Percentiles rank a stretch among this genome's conserved stretches.
Conservation (phyloP, 169 alveolate genomes). For the Plasmodium gonderi region DNA sequence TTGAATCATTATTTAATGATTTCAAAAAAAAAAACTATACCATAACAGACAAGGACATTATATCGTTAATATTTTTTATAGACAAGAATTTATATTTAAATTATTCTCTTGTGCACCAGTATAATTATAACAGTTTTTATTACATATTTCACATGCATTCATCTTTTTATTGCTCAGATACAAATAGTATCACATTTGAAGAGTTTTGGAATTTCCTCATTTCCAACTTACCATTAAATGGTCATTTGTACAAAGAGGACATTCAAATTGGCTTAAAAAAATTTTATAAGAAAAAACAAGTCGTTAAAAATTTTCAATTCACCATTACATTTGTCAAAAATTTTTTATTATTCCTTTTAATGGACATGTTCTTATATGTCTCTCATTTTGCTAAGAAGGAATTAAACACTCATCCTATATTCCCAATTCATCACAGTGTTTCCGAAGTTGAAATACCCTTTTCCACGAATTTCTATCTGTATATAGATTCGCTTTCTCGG, state of each 20-base stretch:
- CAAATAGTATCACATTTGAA: slow-evolving; percentile 66
- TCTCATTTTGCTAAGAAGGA: slow-evolving; percentile 20
- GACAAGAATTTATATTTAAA: slow-evolving; percentile 56
- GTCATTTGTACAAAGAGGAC: slow-evolving; percentile 50
- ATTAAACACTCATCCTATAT: not conserved
- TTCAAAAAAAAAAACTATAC: slow-evolving; percentile 57
- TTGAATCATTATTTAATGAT: slow-evolving; percentile 39
- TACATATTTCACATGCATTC: slow-evolving; percentile 38
- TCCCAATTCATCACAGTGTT: not conserved
- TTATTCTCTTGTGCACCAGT: slow-evolving; percentile 55
- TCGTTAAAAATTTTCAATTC: slow-evolving; percentile 19
- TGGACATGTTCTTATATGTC: slow-evolving; percentile 38
- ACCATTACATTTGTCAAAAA: slow-evolving; percentile 41
- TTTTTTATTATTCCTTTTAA: slow-evolving; percentile 15
- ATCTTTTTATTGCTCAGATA: slow-evolving; percentile 67
- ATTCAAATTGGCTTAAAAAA: slow-evolving; percentile 41
- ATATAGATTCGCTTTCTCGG: slow-evolving; percentile 5
- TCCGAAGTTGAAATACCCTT: not conserved
- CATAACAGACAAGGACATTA: slow-evolving; percentile 64
- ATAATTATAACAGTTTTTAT: slow-evolving; percentile 36
- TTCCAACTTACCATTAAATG: slow-evolving; percentile 63
- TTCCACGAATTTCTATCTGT: not conserved
- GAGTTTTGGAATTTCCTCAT: slow-evolving; percentile 47
- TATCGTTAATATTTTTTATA: slow-evolving; percentile 46
- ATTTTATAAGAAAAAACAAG: slow-evolving; percentile 30